phyloP scores from a whole-genome alignment of 352 stramenopile genomes.

The Phytopythium chamaehyphon region DNA sequence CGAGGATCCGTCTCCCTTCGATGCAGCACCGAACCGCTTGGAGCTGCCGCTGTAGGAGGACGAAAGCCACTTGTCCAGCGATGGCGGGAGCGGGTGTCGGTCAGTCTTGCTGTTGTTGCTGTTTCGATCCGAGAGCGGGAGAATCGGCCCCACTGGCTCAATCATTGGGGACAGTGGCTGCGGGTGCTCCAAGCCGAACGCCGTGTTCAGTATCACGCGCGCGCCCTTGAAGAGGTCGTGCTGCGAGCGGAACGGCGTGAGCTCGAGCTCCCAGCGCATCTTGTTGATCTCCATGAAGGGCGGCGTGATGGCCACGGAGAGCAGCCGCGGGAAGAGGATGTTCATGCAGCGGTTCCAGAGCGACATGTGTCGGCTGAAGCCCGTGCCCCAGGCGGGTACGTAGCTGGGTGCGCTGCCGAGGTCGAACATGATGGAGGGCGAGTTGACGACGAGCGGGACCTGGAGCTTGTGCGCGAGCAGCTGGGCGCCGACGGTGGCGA shows the following conservation, averaged over 20 bases:
- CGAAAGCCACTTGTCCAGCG: conserved; percentile 39
- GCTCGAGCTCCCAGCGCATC: conserved; percentile 68
- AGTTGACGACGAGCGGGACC: conserved; percentile 81
- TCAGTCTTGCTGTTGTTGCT: conserved; percentile 27
- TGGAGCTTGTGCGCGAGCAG: conserved; percentile 74
- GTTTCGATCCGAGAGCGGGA: conserved; percentile 34
- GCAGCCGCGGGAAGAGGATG: conserved; percentile 79
- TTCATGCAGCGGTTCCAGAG: conserved; percentile 89
- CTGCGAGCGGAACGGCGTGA: conserved; percentile 75
- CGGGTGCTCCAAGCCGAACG: conserved; percentile 79
- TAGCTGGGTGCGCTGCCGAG: conserved; percentile 68
- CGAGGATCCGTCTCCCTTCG: background rate
- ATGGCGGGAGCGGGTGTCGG: conserved; percentile 19
- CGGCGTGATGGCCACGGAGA: conserved; percentile 84
- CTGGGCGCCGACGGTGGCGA: conserved; percentile 76
- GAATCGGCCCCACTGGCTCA: conserved; percentile 68
- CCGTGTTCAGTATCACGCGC: conserved; percentile 86
- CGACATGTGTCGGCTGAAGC: conserved; percentile 78
- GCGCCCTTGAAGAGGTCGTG: conserved; percentile 86
- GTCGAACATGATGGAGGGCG: conserved; percentile 83
- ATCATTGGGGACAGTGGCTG: conserved; percentile 75
- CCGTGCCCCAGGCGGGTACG: conserved; percentile 80
- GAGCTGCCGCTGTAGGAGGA: conserved; percentile 1
- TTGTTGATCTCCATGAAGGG: conserved; percentile 89
- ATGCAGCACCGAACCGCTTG: background rate